Evolutionary conservation across 208 protist species (phyloP), one percentile per base, ranked within the genome.

Genomic region (Crithidia sp.): DNA sequence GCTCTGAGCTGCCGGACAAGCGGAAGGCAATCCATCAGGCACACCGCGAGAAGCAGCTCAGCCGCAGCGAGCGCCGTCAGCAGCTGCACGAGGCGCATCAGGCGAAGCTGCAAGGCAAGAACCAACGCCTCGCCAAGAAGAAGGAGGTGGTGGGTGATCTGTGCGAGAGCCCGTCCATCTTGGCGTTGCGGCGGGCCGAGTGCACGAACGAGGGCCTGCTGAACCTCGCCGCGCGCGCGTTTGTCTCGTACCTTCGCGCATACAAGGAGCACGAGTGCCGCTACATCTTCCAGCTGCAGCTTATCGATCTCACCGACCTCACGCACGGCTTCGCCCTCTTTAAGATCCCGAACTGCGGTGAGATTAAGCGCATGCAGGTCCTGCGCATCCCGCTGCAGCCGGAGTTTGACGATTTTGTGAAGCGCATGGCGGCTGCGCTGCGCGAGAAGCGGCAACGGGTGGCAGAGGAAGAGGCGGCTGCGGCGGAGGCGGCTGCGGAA

Each of bases 261-360:
- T 98, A 98, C 89, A 97, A 97, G 81, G 93, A 98, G 74, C 96
- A 98, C 76, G 91, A 96, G 77, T 96, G 89, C 68, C 82, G 92
- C 50, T 97, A 97, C 87, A 97, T 98, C 74, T 98, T 98, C 75
- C 88, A 93, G 63, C 82, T 98, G 44, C 85, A 93, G 77, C 80
- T 84, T 19, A 90, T 98, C 72, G 98, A 99, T 70, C 79, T 99
- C 19, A 93, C 92, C 28, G 92, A 98, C 61, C 90, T 99, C 41
- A 96, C 95, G 37, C 90, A 98, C 75, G 85, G 89, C 41, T 98
- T 98, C 76, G 95, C 77, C 9, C 85, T 98, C 9, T 92, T 95
- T 63, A 95, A 89, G 75, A 82, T 98, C 10, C 96, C 96, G 12
- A 97, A 77, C 73, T 96, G 93, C 68, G 90, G 91, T 39, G 93